Evolutionary conservation across 169 alveolate genomes (phyloP), one percentile per base, ranked within the genome.

Genomic region (Babesia ovata): DNA sequence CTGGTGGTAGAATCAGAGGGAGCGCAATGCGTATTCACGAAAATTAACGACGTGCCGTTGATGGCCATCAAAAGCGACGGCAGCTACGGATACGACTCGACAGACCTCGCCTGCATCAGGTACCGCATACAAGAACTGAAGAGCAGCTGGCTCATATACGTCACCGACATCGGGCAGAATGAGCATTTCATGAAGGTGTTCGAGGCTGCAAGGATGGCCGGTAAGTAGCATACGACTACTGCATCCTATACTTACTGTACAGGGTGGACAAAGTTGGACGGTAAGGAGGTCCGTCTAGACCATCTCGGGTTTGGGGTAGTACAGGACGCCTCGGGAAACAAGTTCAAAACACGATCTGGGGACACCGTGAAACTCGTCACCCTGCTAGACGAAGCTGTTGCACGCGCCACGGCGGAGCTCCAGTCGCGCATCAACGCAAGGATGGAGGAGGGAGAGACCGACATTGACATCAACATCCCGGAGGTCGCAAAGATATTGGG

Each of bases 251-350:
- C 2, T 46, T 33, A 4, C 50, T 13, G 19, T 42, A 7, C 58
- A 61, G 90, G 42, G 89, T 96, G 95, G 92, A 91, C 70, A 63
- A 84, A 44, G 95, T 95, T 21, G 84, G 91, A 12, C 70, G 85
- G 48, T 79, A 90, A n/a, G 84, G 71, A 59, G 52, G 84, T 81
- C 53, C 61, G 98, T 57, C 58, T 96, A 54, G 98, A 95, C 67
- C 99, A 95, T 91, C 95, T 97, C 93, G 99, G 99, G 28, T 97
- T 97, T 82, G 99, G 99, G 14, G 91, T 97, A 69, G 98, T 98
- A 29, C 95, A 91, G 75, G 89, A 91, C 53, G 94, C 91, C 60
- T 97, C 95, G 78, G 99, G 99, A 8, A 97, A 96, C 84, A 95
- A 96, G 90, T 96, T 96, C 87, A 95, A 96, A 78, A 95, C 99